Percentiles rank a stretch among this genome's conserved stretches.
Evolutionary conservation across 306 rosid species (phyloP).

Genomic region (Heteromeles arbutifolia): DNA sequence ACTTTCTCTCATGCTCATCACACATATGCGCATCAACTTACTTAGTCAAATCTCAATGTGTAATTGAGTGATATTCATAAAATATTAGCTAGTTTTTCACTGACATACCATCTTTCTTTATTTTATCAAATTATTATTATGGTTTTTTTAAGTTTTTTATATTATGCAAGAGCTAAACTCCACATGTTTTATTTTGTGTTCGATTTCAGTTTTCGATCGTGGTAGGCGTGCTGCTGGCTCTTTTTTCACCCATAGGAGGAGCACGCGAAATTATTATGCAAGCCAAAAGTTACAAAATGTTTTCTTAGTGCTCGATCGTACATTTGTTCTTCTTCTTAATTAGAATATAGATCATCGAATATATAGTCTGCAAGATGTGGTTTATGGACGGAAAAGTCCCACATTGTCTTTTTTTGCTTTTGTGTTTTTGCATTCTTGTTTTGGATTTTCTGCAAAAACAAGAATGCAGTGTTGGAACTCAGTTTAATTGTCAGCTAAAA

Average conservation of each 20-base stretch:
- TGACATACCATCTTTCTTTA: neutral
- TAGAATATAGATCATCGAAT: neutral
- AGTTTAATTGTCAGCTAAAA: neutral
- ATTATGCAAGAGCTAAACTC: neutral
- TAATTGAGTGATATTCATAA: no score
- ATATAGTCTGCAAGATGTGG: neutral
- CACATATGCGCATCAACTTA: no score
- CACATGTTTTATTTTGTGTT: neutral
- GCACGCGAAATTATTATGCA: constrained; percentile 41
- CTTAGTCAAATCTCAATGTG: no score
- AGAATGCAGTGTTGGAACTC: neutral
- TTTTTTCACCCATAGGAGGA: constrained; percentile 60
- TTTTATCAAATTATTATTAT: neutral
- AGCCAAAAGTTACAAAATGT: constrained; percentile 32
- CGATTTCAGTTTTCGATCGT: constrained; percentile 22
- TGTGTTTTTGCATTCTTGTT: neutral
- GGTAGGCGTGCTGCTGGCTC: constrained; percentile 22
- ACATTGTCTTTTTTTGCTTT: neutral
- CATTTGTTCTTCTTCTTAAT: neutral
- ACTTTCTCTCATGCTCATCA: no score
- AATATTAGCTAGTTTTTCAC: neutral
- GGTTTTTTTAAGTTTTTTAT: neutral
- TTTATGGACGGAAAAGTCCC: neutral
- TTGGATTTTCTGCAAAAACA: neutral
- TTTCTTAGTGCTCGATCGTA: constrained; percentile 21